Conservation (phyloP, 805 yeast genomes). For the Maudiozyma bulderi region DNA sequence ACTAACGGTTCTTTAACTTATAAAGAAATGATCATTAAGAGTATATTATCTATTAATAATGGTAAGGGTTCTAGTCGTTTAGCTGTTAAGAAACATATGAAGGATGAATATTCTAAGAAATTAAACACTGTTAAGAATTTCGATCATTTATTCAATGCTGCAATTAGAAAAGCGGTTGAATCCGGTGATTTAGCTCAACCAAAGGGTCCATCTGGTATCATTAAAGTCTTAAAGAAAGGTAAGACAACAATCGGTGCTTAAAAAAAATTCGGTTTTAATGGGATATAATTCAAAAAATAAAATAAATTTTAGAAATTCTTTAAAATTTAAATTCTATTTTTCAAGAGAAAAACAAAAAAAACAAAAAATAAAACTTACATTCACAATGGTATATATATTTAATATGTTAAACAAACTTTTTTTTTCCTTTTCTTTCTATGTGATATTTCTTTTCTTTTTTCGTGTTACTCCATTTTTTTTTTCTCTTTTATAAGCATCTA, state of each 20-base stretch:
- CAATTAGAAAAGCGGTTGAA: constrained; percentile 73
- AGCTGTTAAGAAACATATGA: constrained; percentile 76
- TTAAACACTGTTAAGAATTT: constrained; percentile 50
- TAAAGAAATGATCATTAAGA: constrained; percentile 37
- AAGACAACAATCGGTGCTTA: constrained; percentile 20
- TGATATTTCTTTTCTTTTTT: not conserved
- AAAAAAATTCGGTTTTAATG: not conserved
- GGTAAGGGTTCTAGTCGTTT: constrained; percentile 80
- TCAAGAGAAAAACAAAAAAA: too few relatives aligned
- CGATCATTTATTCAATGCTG: constrained; percentile 58
- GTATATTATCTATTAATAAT: constrained; percentile 62
- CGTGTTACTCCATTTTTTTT: not conserved
- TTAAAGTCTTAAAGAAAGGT: constrained; percentile 20
- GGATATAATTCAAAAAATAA: not conserved
- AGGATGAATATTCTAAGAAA: constrained; percentile 36
- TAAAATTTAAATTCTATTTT: not conserved
- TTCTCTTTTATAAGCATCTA: not conserved
- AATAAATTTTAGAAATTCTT: not conserved
- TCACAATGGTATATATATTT: too few relatives aligned
- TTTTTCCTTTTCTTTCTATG: too few relatives aligned
- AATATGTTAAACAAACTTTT: too few relatives aligned
- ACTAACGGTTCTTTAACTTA: constrained; percentile 12
- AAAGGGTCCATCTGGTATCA: constrained; percentile 55
- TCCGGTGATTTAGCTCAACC: constrained; percentile 75
- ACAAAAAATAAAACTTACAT: too few relatives aligned